phyloP scores from a whole-genome alignment of 2,329 filamentous ascomycete species.

The Xylaria sp. region DNA sequence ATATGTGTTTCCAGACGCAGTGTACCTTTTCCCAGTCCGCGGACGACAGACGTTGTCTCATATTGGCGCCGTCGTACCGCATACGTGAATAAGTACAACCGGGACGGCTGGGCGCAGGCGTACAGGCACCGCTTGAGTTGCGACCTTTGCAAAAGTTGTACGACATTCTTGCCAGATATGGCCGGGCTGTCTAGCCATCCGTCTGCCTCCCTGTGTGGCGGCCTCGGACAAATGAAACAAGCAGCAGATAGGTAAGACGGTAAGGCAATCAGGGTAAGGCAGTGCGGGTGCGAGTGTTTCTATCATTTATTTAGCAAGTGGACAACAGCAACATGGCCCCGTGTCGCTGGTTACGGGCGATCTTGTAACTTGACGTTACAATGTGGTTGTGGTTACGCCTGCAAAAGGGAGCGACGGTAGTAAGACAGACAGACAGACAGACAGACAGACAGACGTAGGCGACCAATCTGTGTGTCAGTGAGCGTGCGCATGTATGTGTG shows the following conservation, averaged over 20 bases:
- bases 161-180: slow-evolving; percentile 32
- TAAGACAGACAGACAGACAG: too few relatives aligned
- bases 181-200: slow-evolving; percentile 5
- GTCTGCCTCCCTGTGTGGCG: background rate
- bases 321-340: background rate
- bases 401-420: slow-evolving; percentile 16
- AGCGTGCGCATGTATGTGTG: slow-evolving; percentile 20
- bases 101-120: slow-evolving; percentile 46
- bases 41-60: slow-evolving; percentile 42
- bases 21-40: slow-evolving; percentile 29
- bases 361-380: slow-evolving; percentile 23
- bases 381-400: slow-evolving; percentile 18
- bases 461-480: slow-evolving; percentile 20
- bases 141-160: slow-evolving; percentile 35
- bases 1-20: slow-evolving; percentile 14
- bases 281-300: slow-evolving; percentile 11
- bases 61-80: slow-evolving; percentile 42
- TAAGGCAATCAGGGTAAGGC: slow-evolving; percentile 10
- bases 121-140: slow-evolving; percentile 45
- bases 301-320: background rate
- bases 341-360: slow-evolving; percentile 4
- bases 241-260: slow-evolving; percentile 1
- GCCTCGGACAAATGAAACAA: slow-evolving; percentile 5
- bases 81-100: slow-evolving; percentile 43
- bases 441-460: too few relatives aligned